Base-by-base conservation (phyloP, 805 yeast species). In the Suhomyces tanzawaensis region DNA sequence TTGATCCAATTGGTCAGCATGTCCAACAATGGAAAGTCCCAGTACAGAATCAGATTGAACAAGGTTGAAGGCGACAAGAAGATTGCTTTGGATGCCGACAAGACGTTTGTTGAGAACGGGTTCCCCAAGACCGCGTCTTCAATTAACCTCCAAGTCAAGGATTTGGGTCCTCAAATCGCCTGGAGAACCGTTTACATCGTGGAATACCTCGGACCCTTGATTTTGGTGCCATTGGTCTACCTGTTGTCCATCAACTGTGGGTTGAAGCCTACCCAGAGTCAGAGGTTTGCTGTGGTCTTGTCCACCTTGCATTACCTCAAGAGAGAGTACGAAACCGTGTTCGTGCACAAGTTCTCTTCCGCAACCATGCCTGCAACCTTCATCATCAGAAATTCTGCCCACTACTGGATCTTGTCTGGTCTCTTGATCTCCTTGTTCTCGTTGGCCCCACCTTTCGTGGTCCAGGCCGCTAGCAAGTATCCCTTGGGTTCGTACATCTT, bases 351-450 rank as follows among this genome's bases (percentile, higher is more conserved):
- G 44, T 93, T 93, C 58, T 85, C 96, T 16, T 71, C 80, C 41
- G 81, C 87, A 18, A 93, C 99, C 11, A 93, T 93, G 99, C 99
- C 99, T 3, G 53, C 85, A 29, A 76, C 79, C 58, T 85, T 88
- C 62, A 64, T 93, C 42, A 85, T 91, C 74, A 88, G 90, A 66
- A 93, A 93, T 68, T 82, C 89, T 27, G 70, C 76, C 48, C 97
- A 93, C 61, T 93, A 93, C 66, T 91, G 97, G 97, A 60, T 86
- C n/a, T 68, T 91, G 48, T 83, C 89, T 38, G 97, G 98, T 59
- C 72, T 59, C 19, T 47, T 57, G 43, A 61, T 79, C 43, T 75
- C 80, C 3, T 65, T 63, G 45, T 79, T 76, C 47, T 58, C 71
- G 19, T 79, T 77, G 49, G 56, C 57, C 11, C 57, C 62, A 23